These are phyloP conservation scores for Cymodocea nodosa DNA, from an alignment of 116 monocot species.

Conservation along the genomic window DNA sequence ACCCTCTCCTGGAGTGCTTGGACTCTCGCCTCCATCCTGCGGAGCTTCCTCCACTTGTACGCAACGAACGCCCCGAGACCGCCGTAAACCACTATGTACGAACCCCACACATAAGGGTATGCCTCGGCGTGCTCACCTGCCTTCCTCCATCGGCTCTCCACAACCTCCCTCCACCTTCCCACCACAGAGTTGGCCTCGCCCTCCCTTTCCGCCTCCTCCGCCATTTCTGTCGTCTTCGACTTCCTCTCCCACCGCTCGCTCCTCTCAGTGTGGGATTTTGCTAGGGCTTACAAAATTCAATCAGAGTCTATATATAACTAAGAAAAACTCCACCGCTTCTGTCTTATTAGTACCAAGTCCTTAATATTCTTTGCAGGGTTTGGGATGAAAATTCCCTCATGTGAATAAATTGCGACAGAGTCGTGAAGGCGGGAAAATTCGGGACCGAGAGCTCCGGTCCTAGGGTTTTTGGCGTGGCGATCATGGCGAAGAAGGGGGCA, in stretches of 20 bases:
- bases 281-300: too few species aligned
- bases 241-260: not conserved
- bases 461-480: not conserved
- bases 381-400: too few species aligned
- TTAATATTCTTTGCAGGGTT: too few species aligned
- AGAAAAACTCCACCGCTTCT: too few species aligned
- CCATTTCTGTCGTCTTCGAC: too few species aligned
- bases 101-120: conserved; percentile 92
- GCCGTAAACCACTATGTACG: conserved; percentile 84
- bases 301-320: too few species aligned
- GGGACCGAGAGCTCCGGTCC: not conserved
- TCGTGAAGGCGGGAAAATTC: conserved; percentile 2
- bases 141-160: conserved; percentile 41
- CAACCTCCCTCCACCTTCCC: conserved; percentile 19
- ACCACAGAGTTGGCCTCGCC: not conserved
- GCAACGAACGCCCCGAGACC: conserved; percentile 51
- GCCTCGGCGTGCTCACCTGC: conserved; percentile 81
- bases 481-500: conserved; percentile 14
- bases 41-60: conserved; percentile 70
- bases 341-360: too few species aligned
- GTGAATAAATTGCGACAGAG: too few species aligned
- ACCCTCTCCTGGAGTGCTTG: conserved; percentile 56
- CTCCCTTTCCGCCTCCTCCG: not conserved
- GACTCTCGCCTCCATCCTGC: conserved; percentile 75
- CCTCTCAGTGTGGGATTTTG: too few species aligned